Base-by-base conservation (phyloP, 2,329 filamentous ascomycete species). In the Diaporthe aspalathi region DNA sequence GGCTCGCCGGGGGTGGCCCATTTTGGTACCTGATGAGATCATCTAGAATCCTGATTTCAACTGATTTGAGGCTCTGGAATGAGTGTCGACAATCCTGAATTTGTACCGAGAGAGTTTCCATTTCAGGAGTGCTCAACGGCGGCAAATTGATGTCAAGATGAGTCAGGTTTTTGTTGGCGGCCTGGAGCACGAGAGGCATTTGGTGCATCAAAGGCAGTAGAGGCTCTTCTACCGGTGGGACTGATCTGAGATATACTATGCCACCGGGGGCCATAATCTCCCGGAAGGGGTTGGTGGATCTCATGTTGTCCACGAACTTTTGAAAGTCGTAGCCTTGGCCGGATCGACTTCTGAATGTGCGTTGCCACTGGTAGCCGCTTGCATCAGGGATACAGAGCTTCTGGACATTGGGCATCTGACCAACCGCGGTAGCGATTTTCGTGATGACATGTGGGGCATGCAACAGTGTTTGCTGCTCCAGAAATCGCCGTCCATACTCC, bases 51-150 rank as follows among this genome's bases (percentile, higher is more conserved):
- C 14, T 27, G 40, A 62, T 7, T 2, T 62, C 5, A 20, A 62
- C 38, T 20, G 38, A 17, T 62, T 22, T 45, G 22, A 62, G 56
- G 1, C 8, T 22, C 38, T 29, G 56, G 17, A n/a, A 62, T 17
- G 56, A 9, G 17, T 20, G 4, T 29, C 22, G 35, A 16, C 45
- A 14, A 2, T n/a, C 6, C 4, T 12, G 22, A 62, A 62, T 3
- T 5, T 29, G 12, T 20, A 29, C 22, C 2, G 56, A 6, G 12
- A 6, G 6, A 29, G 12, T 11, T n/a, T n/a, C 7, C 38, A 8
- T 9, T 0, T 2, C 1, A n/a, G 2, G 1, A 0, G 3, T 11
- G 8, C 4, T 5, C 20, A 16, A 0, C 5, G 50, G 35, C 40
- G 56, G 38, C 3, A 62, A 3, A 1, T 24, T 27, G 22, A 45